A percentile compares a stretch with the other conserved stretches of the same genome.
Conservation (phyloP, 31 red algal species). For the Endocladia muricata region DNA sequence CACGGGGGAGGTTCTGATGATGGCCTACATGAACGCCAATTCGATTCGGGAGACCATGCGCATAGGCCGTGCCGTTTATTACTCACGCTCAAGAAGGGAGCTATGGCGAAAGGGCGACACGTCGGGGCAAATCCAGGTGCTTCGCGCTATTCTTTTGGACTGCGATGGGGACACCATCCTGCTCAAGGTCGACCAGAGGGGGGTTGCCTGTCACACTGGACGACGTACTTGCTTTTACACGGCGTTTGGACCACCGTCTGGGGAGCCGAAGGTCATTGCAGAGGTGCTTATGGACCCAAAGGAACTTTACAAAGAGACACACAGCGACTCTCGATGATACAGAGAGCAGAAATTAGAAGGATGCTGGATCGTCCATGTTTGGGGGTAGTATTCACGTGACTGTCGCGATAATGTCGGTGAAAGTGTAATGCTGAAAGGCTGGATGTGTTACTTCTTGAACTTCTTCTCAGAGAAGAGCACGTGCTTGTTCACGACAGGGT, state of each 20-base stretch:
- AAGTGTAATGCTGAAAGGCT: too few species aligned
- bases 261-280: slow-evolving; percentile 42
- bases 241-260: slow-evolving; percentile 59
- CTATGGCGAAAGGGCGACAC: slow-evolving; percentile 98
- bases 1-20: slow-evolving; percentile 88
- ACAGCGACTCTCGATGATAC: too few species aligned
- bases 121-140: slow-evolving; percentile 92
- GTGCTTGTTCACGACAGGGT: slow-evolving; percentile 92
- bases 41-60: slow-evolving; percentile 85
- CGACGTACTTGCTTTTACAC: slow-evolving; percentile 90
- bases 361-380: too few species aligned
- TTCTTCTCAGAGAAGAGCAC: slow-evolving; percentile 98
- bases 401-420: too few species aligned
- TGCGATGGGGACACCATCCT: slow-evolving; percentile 97
- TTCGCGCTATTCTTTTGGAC: slow-evolving; percentile 79
- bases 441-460: slow-evolving; percentile 70
- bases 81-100: slow-evolving; percentile 80
- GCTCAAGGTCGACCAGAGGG: slow-evolving; percentile 89
- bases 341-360: too few species aligned
- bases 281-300: slow-evolving; percentile 84
- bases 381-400: too few species aligned
- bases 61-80: slow-evolving; percentile 78
- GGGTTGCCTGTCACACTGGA: slow-evolving; percentile 99
- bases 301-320: slow-evolving; percentile 68
- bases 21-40: slow-evolving; percentile 95